Percentiles rank a stretch among this genome's conserved stretches.
Conservation (phyloP, 345 rosid species). For the Combretum micranthum region DNA sequence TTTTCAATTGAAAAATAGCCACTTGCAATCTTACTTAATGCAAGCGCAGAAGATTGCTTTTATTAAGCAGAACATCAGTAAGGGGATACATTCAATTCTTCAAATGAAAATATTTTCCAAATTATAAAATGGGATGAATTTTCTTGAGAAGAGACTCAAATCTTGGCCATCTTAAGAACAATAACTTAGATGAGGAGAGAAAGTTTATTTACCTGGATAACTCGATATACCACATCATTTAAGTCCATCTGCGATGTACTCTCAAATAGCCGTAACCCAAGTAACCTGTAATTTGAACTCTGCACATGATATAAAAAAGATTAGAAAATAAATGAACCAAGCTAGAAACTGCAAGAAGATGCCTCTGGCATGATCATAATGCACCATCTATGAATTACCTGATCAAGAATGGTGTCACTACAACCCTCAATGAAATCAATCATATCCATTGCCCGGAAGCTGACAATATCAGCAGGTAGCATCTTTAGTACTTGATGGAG, state of each 20-base stretch:
- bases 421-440: constrained; percentile 60
- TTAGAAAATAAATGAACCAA: background rate
- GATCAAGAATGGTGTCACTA: constrained; percentile 59
- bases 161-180: background rate
- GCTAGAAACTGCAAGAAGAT: background rate
- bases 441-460: constrained; percentile 53
- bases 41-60: too few species aligned
- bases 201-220: constrained; percentile 49
- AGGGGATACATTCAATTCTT: too few species aligned
- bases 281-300: constrained; percentile 80
- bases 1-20: too few species aligned
- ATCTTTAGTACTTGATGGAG: constrained; percentile 73
- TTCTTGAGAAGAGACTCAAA: too few species aligned
- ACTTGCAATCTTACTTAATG: too few species aligned
- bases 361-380: background rate
- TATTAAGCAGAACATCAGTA: too few species aligned
- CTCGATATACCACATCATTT: constrained; percentile 34
- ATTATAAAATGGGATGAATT: too few species aligned
- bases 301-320: constrained; percentile 23
- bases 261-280: constrained; percentile 74
- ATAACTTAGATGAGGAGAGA: constrained; percentile 8
- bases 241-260: constrained; percentile 25
- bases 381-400: constrained; percentile 36
- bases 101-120: too few species aligned
- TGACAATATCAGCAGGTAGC: constrained; percentile 61